A percentile compares a stretch with the other conserved stretches of the same genome.
These are phyloP conservation scores for Leccinum truebloodii DNA, from an alignment of 768 basidiomycete species.

Conservation along the genomic window DNA sequence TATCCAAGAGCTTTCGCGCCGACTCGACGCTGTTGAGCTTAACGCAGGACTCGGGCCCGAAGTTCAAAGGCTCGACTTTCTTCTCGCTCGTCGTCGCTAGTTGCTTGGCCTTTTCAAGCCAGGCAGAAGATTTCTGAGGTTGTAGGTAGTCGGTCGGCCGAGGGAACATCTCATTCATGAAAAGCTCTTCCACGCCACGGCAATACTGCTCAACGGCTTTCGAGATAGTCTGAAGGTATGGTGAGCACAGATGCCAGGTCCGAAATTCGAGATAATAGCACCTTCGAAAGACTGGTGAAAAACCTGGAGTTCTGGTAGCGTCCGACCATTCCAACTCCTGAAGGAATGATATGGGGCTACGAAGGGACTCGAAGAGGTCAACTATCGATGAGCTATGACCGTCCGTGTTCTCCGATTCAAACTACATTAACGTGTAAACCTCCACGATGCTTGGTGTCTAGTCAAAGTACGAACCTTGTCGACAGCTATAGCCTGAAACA, in stretches of 20 bases:
- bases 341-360: conserved; percentile 86
- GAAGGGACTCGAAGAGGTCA: conserved; percentile 92
- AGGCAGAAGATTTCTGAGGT: conserved; percentile 84
- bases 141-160: conserved; percentile 75
- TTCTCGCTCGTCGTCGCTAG: conserved; percentile 80
- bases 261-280: conserved; percentile 28
- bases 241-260: neutral
- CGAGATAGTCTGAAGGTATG: conserved; percentile 69
- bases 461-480: conserved; percentile 60
- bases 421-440: conserved; percentile 42
- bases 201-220: conserved; percentile 94
- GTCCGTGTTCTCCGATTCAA: conserved; percentile 74
- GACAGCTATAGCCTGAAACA: conserved; percentile 67
- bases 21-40: conserved; percentile 98
- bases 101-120: conserved; percentile 83
- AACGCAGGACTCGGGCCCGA: conserved; percentile 90
- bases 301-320: conserved; percentile 85
- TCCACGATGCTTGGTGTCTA: neutral
- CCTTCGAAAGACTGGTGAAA: conserved; percentile 87
- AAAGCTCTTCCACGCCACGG: conserved; percentile 80
- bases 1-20: conserved; percentile 86
- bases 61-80: conserved; percentile 94
- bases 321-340: conserved; percentile 93
- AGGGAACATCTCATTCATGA: conserved; percentile 95
- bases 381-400: conserved; percentile 97